These are phyloP conservation scores for Clavariopsis aquatica DNA, from an alignment of 495 filamentous ascomycete species.

Conservation along the genomic window DNA sequence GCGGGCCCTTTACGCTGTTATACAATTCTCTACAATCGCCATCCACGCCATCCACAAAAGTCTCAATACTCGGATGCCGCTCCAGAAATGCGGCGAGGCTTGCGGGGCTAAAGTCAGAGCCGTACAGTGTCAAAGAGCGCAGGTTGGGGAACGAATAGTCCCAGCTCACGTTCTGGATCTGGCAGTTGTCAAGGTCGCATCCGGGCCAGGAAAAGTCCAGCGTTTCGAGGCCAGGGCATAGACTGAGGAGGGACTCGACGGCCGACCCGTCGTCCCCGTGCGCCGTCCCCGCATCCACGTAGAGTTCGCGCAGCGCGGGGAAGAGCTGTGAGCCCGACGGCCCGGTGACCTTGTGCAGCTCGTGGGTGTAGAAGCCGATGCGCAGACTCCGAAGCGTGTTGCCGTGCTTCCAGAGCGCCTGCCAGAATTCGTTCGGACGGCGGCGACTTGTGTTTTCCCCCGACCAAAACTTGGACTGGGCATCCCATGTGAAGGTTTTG, in stretches of 20 bases:
- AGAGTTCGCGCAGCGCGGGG: conserved; percentile 4
- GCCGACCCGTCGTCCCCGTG: conserved; percentile 24
- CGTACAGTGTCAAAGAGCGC: conserved; percentile 1
- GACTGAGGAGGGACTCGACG: conserved; percentile 14
- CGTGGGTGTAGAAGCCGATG: conserved; percentile 27
- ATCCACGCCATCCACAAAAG: conserved; percentile 11
- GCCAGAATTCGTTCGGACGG: conserved; percentile 17
- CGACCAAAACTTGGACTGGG: neutral
- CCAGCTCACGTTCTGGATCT: conserved; percentile 25
- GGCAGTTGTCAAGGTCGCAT: conserved; percentile 27
- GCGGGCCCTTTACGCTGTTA: neutral
- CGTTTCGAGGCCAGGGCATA: conserved; percentile 12
- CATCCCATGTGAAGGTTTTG: conserved; percentile 6
- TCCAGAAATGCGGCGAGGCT: conserved; percentile 5
- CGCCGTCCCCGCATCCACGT: conserved; percentile 11
- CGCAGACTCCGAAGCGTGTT: conserved; percentile 8
- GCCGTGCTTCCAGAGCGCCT: conserved; percentile 21
- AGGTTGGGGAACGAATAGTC: conserved; percentile 27
- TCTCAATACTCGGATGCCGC: conserved; percentile 5
- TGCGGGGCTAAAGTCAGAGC: conserved; percentile 7
- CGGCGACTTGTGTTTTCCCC: conserved; percentile 1
- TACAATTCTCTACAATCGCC: neutral
- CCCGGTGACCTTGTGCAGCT: neutral
- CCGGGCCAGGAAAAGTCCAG: conserved; percentile 19
- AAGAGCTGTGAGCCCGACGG: conserved; percentile 6